A percentile compares a stretch with the other conserved stretches of the same genome.
Evolutionary conservation across 2,329 filamentous ascomycete species (phyloP).

Genomic region (Simplicillium aogashimaense): DNA sequence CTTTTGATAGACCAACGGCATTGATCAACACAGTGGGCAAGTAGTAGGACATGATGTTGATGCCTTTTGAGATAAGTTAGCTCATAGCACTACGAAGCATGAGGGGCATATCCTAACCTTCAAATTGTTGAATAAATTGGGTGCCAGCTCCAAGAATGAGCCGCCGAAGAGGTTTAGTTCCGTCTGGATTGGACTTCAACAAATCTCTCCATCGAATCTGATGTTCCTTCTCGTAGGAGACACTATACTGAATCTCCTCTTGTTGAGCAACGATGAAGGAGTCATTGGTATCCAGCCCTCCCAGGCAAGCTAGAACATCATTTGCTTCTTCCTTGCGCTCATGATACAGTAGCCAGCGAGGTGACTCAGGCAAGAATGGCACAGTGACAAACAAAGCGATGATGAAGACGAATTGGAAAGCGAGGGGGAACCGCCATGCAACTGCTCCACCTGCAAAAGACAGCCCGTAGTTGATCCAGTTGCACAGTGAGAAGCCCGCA

Average conservation of each 20-base stretch:
- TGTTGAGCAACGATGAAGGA: conserved; percentile 12
- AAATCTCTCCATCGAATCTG: conserved; percentile 16
- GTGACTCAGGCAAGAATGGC: conserved; percentile 21
- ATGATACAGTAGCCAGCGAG: conserved; percentile 20
- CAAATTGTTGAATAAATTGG: conserved; percentile 19
- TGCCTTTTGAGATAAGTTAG: conserved; percentile 5
- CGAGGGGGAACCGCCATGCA: conserved; percentile 33
- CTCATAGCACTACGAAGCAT: too few relatives aligned
- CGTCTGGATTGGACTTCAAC: conserved; percentile 11
- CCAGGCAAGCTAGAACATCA: conserved; percentile 14
- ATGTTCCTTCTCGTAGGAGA: conserved; percentile 9
- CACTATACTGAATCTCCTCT: conserved; percentile 14
- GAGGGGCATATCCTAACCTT: not conserved
- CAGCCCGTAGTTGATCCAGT: conserved; percentile 30
- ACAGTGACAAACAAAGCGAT: conserved; percentile 16
- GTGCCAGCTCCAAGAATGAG: conserved; percentile 32
- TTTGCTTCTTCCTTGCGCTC: conserved; percentile 16
- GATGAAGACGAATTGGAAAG: conserved; percentile 33
- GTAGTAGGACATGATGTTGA: conserved; percentile 14
- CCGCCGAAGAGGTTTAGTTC: conserved; percentile 15
- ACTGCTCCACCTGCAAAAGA: conserved; percentile 22
- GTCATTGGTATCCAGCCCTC: conserved; percentile 14
- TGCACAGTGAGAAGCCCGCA: conserved; percentile 20
- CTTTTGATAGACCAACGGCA: conserved; percentile 36
- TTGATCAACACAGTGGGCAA: conserved; percentile 39